Base-by-base conservation (phyloP, 306 rosid species). In the Corylus avellana region DNA sequence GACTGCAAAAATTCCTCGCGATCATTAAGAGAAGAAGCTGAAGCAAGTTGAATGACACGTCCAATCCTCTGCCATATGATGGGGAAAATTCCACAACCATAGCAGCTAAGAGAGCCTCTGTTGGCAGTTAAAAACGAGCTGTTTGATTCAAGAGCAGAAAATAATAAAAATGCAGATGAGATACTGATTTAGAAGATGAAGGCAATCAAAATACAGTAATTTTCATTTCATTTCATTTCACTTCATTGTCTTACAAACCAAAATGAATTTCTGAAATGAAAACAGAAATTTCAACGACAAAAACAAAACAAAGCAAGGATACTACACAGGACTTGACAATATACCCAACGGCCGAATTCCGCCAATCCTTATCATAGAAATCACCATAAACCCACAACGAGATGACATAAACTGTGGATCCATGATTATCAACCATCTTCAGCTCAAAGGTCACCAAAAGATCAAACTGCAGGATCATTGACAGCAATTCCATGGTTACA, bases 361-460 rank as follows among this genome's bases (percentile, higher is more conserved):
- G 20, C 20, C 57, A 53, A 53, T 53, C 57, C 57, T 53, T 53
- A 18, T 16, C 57, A 53, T 53, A 53, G 18, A 53, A 53, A 53
- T 20, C 11, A 56, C 62, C 62, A 7, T 56, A n/a, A n/a, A 56
- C 62, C 62, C 62, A 8, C 62, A 56, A 56, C 25, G n/a, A 18
- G 25, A 56, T 56, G 62, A 18, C 27, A 56, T 55, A 56, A 54
- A n/a, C 62, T 56, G 62, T n/a, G 62, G 62, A 17, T 56, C 57
- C 57, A 20, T 56, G 62, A 20, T 56, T 56, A 56, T 56, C 79
- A 69, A 79, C 81, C 79, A 50, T 59, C 74, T 79, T 53, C 75
- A 70, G 66, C 80, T 82, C 85, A 79, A 79, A 35, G 76, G 57
- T 44, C 63, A 51, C 68, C 82, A 78, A 71, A 80, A 81, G 78